Percentiles rank a stretch among this genome's conserved stretches.
phyloP scores from a whole-genome alignment of 306 rosid species.

The Prosopis cineraria region DNA sequence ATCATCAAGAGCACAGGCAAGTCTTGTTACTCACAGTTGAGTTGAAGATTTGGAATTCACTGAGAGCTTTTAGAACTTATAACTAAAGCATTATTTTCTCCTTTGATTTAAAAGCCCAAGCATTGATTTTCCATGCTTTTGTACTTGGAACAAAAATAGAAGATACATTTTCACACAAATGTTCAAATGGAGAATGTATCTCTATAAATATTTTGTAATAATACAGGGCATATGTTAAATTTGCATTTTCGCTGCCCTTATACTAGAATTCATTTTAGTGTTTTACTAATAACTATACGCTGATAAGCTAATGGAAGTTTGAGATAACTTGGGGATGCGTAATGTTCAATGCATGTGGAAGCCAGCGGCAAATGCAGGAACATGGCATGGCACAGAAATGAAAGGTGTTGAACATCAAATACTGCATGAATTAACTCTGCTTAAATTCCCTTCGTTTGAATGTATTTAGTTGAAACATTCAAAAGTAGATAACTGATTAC shows the following conservation, averaged over 20 bases:
- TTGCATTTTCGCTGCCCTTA: not conserved
- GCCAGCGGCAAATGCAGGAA: not conserved
- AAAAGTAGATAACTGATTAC: no score
- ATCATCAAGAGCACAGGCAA: slow-evolving; percentile 12
- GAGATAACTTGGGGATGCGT: not conserved
- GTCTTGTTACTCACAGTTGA: slow-evolving; percentile 24
- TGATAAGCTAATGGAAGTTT: not conserved
- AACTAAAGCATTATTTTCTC: not conserved
- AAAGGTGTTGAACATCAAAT: no score
- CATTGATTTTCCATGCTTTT: not conserved
- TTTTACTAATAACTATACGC: no score
- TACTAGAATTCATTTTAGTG: not conserved
- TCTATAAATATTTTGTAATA: not conserved
- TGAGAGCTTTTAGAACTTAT: not conserved
- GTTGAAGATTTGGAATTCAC: slow-evolving; percentile 23
- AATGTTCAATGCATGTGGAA: not conserved
- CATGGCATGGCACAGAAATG: not conserved
- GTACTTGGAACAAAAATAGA: not conserved
- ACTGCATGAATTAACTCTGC: no score
- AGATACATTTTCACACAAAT: not conserved
- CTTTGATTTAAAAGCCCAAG: not conserved
- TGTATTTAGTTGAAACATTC: no score
- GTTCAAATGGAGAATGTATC: not conserved
- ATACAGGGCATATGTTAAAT: not conserved
- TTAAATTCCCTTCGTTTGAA: no score